Conservation (phyloP, 768 basidiomycete genomes). For the Termitomyces sp. region DNA sequence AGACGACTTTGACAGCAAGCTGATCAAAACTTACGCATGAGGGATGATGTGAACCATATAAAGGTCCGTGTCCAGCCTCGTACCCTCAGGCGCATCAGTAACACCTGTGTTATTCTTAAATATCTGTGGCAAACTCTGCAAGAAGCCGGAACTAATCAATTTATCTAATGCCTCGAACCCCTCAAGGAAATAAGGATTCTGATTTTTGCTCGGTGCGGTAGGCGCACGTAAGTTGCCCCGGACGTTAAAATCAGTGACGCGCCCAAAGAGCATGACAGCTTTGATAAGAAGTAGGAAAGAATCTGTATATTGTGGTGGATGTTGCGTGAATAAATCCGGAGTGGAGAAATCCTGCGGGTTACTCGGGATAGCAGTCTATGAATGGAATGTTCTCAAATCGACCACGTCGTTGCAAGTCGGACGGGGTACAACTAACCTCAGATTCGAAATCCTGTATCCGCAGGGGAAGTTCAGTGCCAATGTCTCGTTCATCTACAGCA, state of each 20-base stretch:
- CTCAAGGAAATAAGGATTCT: slow-evolving; percentile 62
- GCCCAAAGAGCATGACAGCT: slow-evolving; percentile 78
- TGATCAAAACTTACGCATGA: slow-evolving; percentile 56
- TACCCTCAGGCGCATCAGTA: slow-evolving; percentile 51
- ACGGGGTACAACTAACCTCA: slow-evolving; percentile 44
- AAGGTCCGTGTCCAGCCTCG: slow-evolving; percentile 70
- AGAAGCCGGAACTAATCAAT: slow-evolving; percentile 61
- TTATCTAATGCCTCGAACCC: slow-evolving; percentile 69
- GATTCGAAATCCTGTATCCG: slow-evolving; percentile 71
- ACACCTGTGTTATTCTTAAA: slow-evolving; percentile 61
- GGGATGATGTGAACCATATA: slow-evolving; percentile 86
- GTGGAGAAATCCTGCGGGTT: slow-evolving; percentile 73
- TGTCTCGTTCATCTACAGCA: slow-evolving; percentile 75
- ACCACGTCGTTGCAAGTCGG: neutral
- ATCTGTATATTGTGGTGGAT: slow-evolving; percentile 76
- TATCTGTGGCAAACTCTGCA: slow-evolving; percentile 63
- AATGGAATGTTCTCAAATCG: neutral
- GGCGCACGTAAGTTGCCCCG: slow-evolving; percentile 63
- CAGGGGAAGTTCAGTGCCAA: slow-evolving; percentile 80
- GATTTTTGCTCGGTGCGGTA: slow-evolving; percentile 62
- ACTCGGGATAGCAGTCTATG: slow-evolving; percentile 52
- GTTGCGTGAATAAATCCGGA: slow-evolving; percentile 60
- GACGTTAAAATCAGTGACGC: slow-evolving; percentile 81
- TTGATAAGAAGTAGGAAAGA: slow-evolving; percentile 79
- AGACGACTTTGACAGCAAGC: slow-evolving; percentile 7